Percentiles rank a stretch among this genome's conserved stretches.
Conservation (phyloP, 2,329 filamentous ascomycete genomes). For the Fusarium albidum region DNA sequence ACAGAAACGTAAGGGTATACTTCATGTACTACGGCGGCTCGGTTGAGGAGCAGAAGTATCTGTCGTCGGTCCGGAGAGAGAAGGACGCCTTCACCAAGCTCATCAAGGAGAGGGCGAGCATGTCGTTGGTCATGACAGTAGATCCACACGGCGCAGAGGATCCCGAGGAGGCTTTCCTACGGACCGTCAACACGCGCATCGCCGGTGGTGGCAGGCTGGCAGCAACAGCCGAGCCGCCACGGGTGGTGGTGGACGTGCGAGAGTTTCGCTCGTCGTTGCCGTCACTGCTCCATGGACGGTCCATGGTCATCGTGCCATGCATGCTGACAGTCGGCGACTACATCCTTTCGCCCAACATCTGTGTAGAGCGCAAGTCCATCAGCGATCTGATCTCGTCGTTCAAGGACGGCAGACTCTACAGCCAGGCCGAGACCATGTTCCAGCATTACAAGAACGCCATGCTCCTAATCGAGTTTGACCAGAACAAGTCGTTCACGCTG, state of each 20-base stretch:
- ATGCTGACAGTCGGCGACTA: constrained; percentile 98
- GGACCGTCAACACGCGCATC: constrained; percentile 96
- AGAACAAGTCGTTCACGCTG: constrained; percentile 96
- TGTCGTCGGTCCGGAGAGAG: constrained; percentile 88
- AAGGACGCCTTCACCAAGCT: constrained; percentile 96
- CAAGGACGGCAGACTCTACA: constrained; percentile 89
- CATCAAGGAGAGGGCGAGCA: constrained; percentile 91
- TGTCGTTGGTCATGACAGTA: constrained; percentile 86
- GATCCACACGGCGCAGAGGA: constrained; percentile 76
- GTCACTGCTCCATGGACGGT: constrained; percentile 87
- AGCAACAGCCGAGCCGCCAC: constrained; percentile 86
- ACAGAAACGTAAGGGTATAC: constrained; percentile 89
- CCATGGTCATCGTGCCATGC: constrained; percentile 89
- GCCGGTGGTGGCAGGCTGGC: constrained; percentile 87
- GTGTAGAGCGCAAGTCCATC: constrained; percentile 93
- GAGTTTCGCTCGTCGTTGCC: constrained; percentile 95
- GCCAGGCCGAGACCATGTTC: constrained; percentile 93
- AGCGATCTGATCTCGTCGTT: constrained; percentile 92
- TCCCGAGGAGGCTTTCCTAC: constrained; percentile 89
- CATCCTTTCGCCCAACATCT: constrained; percentile 88
- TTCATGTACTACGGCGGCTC: constrained; percentile 97
- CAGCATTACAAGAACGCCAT: constrained; percentile 89
- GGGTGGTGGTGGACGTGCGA: constrained; percentile 93
- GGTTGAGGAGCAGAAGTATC: constrained; percentile 93
- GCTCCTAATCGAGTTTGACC: constrained; percentile 96